phyloP scores from a whole-genome alignment of 441 rosid genomes.

The Corymbia citriodora region DNA sequence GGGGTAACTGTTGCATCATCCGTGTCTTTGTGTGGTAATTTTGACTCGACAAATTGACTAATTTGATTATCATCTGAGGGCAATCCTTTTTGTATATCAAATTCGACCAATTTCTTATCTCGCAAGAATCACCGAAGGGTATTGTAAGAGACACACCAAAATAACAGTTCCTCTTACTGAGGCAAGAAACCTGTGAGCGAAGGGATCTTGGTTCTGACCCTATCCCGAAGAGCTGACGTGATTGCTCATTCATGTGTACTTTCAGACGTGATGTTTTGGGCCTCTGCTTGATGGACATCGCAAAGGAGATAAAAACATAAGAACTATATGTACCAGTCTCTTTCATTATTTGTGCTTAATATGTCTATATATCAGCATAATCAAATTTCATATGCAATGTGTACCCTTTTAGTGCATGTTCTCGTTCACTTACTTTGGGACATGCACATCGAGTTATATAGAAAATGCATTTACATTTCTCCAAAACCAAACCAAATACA shows the following conservation, averaged over 20 bases:
- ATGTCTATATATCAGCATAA: background rate
- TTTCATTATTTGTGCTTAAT: background rate
- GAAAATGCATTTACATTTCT: too few species aligned
- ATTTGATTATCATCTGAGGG: background rate
- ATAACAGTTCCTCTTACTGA: background rate
- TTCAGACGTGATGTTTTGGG: slow-evolving; percentile 20
- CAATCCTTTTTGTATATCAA: slow-evolving; percentile 9
- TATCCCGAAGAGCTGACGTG: slow-evolving; percentile 15
- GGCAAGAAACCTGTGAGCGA: slow-evolving; percentile 27
- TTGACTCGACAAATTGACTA: slow-evolving; percentile 5
- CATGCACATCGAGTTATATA: too few species aligned
- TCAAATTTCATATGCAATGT: background rate
- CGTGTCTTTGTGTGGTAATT: slow-evolving; percentile 18
- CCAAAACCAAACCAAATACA: too few species aligned
- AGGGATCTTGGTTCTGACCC: slow-evolving; percentile 26
- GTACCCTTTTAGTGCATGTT: too few species aligned
- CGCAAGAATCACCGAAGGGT: slow-evolving; percentile 40
- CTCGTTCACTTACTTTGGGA: too few species aligned
- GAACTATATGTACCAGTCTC: background rate
- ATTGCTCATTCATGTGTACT: slow-evolving; percentile 4
- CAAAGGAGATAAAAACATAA: slow-evolving; percentile 10
- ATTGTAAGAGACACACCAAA: slow-evolving; percentile 32
- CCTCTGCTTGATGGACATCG: slow-evolving; percentile 16
- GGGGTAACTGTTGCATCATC: slow-evolving; percentile 48
- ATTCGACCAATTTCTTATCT: slow-evolving; percentile 46